Evolutionary conservation across 1,284 basidiomycete genomes (phyloP), one percentile per base, ranked within the genome.

Genomic region (Puccinia hordei): DNA sequence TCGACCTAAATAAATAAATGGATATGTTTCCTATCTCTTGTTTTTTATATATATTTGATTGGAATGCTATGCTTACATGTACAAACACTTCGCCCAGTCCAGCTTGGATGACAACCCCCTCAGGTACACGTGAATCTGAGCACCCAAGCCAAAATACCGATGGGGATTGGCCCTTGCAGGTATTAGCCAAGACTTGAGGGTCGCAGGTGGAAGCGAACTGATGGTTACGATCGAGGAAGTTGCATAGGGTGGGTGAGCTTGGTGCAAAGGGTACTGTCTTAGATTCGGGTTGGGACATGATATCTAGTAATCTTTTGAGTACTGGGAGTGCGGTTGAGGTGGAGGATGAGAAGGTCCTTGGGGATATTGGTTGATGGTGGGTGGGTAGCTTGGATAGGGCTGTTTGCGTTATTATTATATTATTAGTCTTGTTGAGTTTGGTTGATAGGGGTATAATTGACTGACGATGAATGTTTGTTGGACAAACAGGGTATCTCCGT

Each of bases 101-200:
- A 24, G 75, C 75, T 19, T 65, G 46, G 38, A 78, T 78, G 27
- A 69, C 65, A 17, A 68, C 46, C 15, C 46, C 75, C 84, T 90
- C 90, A 65, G 90, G 89, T 15, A 91, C 90, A 41, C 90, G 87
- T n/a, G 90, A 90, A 86, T 91, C 90, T 35, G 89, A 87, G 84
- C 90, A 91, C 66, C 91, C 92, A 83, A 92, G 88, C 91, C 91
- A 92, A 82, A 92, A 89, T 57, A 92, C 87, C 87, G 92, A 91
- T 30, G 93, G 93, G 0, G 85, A 83, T 85, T 95, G 93, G 12
- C 90, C 91, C 85, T 89, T 86, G 1, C 90, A 89, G 3, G 87
- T 88, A 81, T 89, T 83, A 8, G 86, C 83, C 80, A 93, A 91
- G 82, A 93, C 92, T 19, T 86, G 86, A 0, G 92, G 90, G 55